Evolutionary conservation across 164 flowering plant species (phyloP).

Genomic region (Magnolia changhungtana): DNA sequence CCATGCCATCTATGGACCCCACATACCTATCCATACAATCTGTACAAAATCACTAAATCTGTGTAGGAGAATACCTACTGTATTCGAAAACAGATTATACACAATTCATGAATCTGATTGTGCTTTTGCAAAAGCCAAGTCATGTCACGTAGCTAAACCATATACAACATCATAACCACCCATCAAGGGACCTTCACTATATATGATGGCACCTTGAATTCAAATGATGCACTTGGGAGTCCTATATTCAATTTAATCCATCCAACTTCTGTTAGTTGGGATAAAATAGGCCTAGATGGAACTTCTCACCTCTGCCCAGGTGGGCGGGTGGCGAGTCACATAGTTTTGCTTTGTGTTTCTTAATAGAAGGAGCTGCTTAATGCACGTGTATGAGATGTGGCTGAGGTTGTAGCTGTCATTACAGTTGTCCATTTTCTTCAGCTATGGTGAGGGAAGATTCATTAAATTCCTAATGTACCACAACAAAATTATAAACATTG

Average conservation of each 20-base stretch:
- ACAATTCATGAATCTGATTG: neutral
- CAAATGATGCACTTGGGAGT: too few relatives aligned
- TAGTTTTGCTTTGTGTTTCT: neutral
- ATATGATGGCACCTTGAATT: neutral
- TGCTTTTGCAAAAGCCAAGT: neutral
- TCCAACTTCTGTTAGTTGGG: neutral
- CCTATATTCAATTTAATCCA: too few relatives aligned
- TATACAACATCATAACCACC: neutral
- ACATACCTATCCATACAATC: too few relatives aligned
- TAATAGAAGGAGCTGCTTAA: neutral
- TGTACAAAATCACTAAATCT: too few relatives aligned
- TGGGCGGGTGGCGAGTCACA: neutral
- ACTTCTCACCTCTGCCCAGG: neutral
- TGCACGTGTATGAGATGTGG: neutral
- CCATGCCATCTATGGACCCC: too few relatives aligned
- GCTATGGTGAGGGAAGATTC: neutral
- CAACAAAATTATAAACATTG: neutral
- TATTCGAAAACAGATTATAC: neutral
- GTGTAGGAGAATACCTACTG: too few relatives aligned
- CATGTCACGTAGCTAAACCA: neutral
- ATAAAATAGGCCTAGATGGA: neutral
- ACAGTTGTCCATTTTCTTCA: neutral
- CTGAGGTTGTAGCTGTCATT: neutral
- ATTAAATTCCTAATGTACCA: neutral
- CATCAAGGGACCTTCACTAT: neutral